phyloP scores from a whole-genome alignment of 352 stramenopile species.

The Peronospora farinosa region DNA sequence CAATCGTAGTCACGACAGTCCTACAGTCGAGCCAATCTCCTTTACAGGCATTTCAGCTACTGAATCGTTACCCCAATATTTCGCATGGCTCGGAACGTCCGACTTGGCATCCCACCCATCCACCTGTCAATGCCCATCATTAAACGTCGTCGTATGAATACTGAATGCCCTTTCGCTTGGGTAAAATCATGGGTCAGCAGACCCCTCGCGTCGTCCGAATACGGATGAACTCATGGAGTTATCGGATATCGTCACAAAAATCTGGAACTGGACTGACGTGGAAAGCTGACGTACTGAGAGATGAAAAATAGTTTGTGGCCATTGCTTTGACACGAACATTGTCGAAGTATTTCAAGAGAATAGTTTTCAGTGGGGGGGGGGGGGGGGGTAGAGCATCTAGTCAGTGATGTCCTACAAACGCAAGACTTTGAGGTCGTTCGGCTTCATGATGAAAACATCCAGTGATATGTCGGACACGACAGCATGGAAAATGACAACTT shows the following conservation, averaged over 20 bases:
- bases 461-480: neutral
- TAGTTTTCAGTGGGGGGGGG: neutral
- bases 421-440: neutral
- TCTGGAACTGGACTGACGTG: conserved; percentile 1
- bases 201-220: neutral
- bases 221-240: neutral
- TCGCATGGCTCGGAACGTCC: conserved; percentile 9
- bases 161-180: conserved; percentile 1
- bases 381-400: too few species aligned
- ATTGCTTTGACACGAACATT: conserved; percentile 4
- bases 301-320: conserved; percentile 1
- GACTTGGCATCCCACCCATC: conserved; percentile 1
- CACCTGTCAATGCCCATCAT: conserved; percentile 2
- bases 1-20: neutral
- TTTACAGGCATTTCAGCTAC: neutral
- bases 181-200: neutral
- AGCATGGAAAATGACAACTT: too few species aligned
- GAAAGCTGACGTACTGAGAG: too few species aligned
- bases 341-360: neutral
- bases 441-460: neutral
- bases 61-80: conserved; percentile 14
- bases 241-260: too few species aligned
- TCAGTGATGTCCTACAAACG: neutral
- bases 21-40: neutral
- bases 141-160: conserved; percentile 6